Evolutionary conservation across 768 basidiomycete species (phyloP), one percentile per base, ranked within the genome.

Genomic region (Krasilnikovozyma curviuscula): DNA sequence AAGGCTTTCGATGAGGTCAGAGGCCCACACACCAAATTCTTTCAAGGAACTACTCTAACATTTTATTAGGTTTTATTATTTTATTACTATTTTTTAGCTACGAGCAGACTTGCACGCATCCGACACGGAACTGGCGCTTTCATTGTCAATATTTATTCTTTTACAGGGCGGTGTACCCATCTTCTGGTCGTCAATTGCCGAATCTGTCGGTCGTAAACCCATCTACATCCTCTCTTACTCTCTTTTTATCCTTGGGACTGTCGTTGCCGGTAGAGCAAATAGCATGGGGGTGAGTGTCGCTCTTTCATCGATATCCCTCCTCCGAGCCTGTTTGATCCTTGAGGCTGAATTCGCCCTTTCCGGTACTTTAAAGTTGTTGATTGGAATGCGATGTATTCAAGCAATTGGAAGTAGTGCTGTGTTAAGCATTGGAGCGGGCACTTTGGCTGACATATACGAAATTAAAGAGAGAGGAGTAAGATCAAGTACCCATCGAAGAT

Each of bases 391-490:
- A n/a, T n/a, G n/a, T n/a, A n/a, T n/a, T 78, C 82, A 65, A 77
- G 76, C 24, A 62, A 71, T 46, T 79, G 80, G 74, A 76, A 55
- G 48, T 3, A 73, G 75, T 42, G 77, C 78, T 8, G 76, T 78
- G 10, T 69, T 79, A 34, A 61, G 77, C 0, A 75, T 83, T 46
- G 83, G 82, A 5, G 79, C 79, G 0, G 81, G 78, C 14, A 79
- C 81, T 3, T 65, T 84, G 3, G n/a, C 58, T 54, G 81, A 83
- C 59, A 77, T 83, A 3, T 83, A 74, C 55, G 80, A 82, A 23
- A 73, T 78, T 0, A 67, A 70, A 10, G 78, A 83, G 59, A 70
- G 83, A 43, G 83, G 83, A 5, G n/a, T n/a, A n/a, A n/a, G n/a
- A n/a, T n/a, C n/a, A n/a, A n/a, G n/a, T n/a, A n/a, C n/a, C n/a